Evolutionary conservation across 495 filamentous ascomycete genomes (phyloP).

Genomic region (Lophium mytilinum): DNA sequence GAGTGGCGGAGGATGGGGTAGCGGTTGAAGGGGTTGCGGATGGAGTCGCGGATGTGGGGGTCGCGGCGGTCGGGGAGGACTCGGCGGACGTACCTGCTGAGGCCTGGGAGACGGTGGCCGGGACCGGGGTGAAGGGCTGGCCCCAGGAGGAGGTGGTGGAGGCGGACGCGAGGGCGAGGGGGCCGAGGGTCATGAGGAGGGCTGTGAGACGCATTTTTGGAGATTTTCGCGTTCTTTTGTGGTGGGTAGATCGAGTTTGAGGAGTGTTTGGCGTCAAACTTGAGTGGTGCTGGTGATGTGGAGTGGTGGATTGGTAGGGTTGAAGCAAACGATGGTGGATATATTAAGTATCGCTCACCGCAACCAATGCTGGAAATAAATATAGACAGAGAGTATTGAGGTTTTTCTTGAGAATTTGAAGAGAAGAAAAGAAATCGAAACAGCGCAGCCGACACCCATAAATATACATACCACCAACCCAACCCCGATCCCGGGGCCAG

Average conservation of each 20-base stretch:
- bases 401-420: no score
- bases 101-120: slow-evolving; percentile 42
- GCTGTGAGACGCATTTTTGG: slow-evolving; percentile 14
- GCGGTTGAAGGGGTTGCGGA: background rate
- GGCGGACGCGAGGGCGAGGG: slow-evolving; percentile 11
- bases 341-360: no score
- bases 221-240: background rate
- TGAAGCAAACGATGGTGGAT: no score
- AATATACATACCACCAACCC: no score
- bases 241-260: background rate
- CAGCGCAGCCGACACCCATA: no score
- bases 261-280: background rate
- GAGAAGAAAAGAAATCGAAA: no score
- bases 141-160: background rate
- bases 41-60: background rate
- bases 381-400: no score
- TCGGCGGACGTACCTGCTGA: slow-evolving; percentile 50
- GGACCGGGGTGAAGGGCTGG: background rate
- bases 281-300: no score
- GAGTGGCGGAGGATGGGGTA: slow-evolving; percentile 34
- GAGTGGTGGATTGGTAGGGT: no score
- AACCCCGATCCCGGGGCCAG: no score
- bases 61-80: slow-evolving; percentile 27
- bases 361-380: no score
- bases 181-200: slow-evolving; percentile 9